Evolutionary conservation across 2,329 filamentous ascomycete genomes (phyloP).

Genomic region (Aureobasidium sp.): DNA sequence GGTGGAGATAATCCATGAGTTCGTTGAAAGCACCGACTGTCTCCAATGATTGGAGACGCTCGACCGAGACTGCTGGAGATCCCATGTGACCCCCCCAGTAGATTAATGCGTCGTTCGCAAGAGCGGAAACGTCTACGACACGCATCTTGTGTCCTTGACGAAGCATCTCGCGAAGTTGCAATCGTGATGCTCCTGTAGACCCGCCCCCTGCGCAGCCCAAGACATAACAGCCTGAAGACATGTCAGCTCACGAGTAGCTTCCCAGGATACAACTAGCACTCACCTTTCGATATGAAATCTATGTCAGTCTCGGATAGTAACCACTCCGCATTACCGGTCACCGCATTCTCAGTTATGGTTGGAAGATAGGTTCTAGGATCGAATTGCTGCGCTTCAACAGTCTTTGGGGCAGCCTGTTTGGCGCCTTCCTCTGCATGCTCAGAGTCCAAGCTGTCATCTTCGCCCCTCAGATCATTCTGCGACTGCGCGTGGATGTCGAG

Average conservation of each 20-base stretch:
- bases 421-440: conserved; percentile 17
- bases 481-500: conserved; percentile 23
- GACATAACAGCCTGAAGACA: conserved; percentile 45
- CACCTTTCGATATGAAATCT: conserved; percentile 46
- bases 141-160: conserved; percentile 45
- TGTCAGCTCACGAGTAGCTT: background rate
- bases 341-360: conserved; percentile 31
- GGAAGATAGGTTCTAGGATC: conserved; percentile 40
- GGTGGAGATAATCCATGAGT: conserved; percentile 46
- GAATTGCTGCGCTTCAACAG: conserved; percentile 2
- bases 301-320: conserved; percentile 53
- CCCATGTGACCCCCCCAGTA: conserved; percentile 53
- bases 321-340: conserved; percentile 46
- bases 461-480: conserved; percentile 13
- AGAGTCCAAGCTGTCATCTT: conserved; percentile 17
- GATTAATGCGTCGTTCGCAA: conserved; percentile 46
- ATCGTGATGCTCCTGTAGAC: conserved; percentile 46
- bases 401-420: background rate
- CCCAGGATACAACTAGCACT: background rate
- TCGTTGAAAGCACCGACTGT: conserved; percentile 31
- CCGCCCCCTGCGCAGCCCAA: conserved; percentile 56
- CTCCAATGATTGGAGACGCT: conserved; percentile 54
- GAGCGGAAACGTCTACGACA: conserved; percentile 46
- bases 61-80: conserved; percentile 54
- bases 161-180: conserved; percentile 47